A percentile compares a stretch with the other conserved stretches of the same genome.
phyloP scores from a whole-genome alignment of 2,329 filamentous ascomycete genomes.

The Fusarium agapanthi region DNA sequence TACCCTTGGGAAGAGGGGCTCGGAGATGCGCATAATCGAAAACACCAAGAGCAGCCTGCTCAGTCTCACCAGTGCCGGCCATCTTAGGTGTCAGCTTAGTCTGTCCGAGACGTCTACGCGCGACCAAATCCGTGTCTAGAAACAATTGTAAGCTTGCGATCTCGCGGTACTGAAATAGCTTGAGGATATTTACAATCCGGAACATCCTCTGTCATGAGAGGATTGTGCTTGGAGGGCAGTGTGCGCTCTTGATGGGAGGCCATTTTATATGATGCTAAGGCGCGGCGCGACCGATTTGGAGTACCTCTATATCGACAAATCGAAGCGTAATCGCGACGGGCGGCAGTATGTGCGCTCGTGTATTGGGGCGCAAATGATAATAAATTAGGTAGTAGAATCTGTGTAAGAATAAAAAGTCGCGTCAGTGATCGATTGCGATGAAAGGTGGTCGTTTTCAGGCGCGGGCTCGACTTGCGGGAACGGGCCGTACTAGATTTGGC shows the following conservation, averaged over 20 bases:
- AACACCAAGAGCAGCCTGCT: constrained; percentile 76
- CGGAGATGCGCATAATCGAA: constrained; percentile 98
- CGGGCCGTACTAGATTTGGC: constrained; percentile 20
- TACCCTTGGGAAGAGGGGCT: constrained; percentile 89
- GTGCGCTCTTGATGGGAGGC: constrained; percentile 49
- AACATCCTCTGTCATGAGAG: constrained; percentile 70
- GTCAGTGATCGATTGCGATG: constrained; percentile 30
- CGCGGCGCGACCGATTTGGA: constrained; percentile 35
- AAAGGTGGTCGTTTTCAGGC: constrained; percentile 6
- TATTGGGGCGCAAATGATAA: constrained; percentile 24
- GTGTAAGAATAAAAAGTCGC: constrained; percentile 6
- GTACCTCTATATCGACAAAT: constrained; percentile 24
- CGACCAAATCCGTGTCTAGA: constrained; percentile 76
- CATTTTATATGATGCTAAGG: constrained; percentile 52
- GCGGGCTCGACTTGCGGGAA: constrained; percentile 25
- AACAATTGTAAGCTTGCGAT: constrained; percentile 39
- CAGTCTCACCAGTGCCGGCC: constrained; percentile 76
- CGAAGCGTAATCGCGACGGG: constrained; percentile 26
- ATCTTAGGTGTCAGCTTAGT: constrained; percentile 89
- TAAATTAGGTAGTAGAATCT: constrained; percentile 17
- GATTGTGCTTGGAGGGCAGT: constrained; percentile 71
- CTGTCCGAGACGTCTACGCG: constrained; percentile 88
- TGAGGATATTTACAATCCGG: constrained; percentile 63
- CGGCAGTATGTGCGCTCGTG: background rate
- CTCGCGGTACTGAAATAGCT: constrained; percentile 10